These are phyloP conservation scores for Zychaea mexicana DNA, from an alignment of 371 early-diverging fungal genomes.

Conservation along the genomic window DNA sequence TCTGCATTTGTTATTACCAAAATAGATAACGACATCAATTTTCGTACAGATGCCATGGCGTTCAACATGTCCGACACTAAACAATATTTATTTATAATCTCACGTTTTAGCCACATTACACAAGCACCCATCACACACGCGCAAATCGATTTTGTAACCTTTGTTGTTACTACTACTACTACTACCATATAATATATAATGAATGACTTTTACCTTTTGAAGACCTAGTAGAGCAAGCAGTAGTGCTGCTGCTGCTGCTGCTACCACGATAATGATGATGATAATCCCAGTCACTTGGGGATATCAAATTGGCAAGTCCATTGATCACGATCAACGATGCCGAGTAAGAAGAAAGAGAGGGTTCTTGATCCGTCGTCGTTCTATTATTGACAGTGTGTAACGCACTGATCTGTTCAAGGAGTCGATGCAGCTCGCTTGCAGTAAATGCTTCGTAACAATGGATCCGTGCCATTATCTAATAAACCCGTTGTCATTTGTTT, in stretches of 20 bases:
- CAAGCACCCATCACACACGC: too few relatives aligned
- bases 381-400: not conserved
- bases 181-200: too few relatives aligned
- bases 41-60: conserved; percentile 4
- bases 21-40: conserved; percentile 6
- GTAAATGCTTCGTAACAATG: conserved; percentile 1
- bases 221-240: too few relatives aligned
- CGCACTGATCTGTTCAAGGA: not conserved
- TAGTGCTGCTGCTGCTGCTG: too few relatives aligned
- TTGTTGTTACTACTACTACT: too few relatives aligned
- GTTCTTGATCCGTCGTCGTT: too few relatives aligned
- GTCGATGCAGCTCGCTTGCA: not conserved
- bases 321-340: not conserved
- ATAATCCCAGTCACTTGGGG: not conserved
- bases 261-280: too few relatives aligned
- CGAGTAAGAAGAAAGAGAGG: not conserved
- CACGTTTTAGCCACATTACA: too few relatives aligned
- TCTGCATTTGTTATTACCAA: not conserved
- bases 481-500: not conserved
- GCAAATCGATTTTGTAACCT: too few relatives aligned
- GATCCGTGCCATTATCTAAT: not conserved
- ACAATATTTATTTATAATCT: not conserved
- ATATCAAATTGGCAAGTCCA: not conserved
- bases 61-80: not conserved
- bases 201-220: not conserved